Evolutionary conservation across 495 filamentous ascomycete genomes (phyloP), one percentile per base, ranked within the genome.

Genomic region (Xeromyces bisporus): DNA sequence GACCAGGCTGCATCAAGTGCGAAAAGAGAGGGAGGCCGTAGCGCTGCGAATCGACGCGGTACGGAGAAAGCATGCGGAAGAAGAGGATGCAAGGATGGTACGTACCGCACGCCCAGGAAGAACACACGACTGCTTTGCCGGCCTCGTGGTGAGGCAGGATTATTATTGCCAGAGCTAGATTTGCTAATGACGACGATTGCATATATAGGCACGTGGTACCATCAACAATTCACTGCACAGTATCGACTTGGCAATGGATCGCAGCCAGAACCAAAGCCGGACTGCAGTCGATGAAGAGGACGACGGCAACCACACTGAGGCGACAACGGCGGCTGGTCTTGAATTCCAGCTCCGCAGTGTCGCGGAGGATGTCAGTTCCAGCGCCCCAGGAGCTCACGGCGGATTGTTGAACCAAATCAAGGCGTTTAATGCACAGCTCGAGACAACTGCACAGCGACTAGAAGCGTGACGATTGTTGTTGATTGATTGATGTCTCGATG

Each of bases 21-120:
- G 74, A 13, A 62, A 57, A 25, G 69, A 81, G 51, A 56, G 75
- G 17, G 72, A 83, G 38, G 59, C 67, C 38, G 58, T 84, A 16
- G 71, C 73, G 7, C 42, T 83, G 36, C 65, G 65, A 29, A 77
- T 75, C 64, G 80, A 86, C 40, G 68, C 71, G 7, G 62, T 82
- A 17, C 60, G 76, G 15, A 67, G 65, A 26, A 63, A 61, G 39
- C 73, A 79, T 34, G 42, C 47, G 13, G 54, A 51, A 30, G 53
- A 51, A 39, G 59, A 63, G 38, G 46, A 38, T 23, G 41, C 41
- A 17, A 54, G 46, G 35, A 43, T 46, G 32, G 64, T 66, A 33
- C 35, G 48, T n/a, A n/a, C n/a, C n/a, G n/a, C n/a, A n/a, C n/a
- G n/a, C n/a, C n/a, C n/a, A n/a, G n/a, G n/a, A n/a, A n/a, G n/a